Conservation (phyloP, 768 basidiomycete genomes). For the Imleria badia region DNA sequence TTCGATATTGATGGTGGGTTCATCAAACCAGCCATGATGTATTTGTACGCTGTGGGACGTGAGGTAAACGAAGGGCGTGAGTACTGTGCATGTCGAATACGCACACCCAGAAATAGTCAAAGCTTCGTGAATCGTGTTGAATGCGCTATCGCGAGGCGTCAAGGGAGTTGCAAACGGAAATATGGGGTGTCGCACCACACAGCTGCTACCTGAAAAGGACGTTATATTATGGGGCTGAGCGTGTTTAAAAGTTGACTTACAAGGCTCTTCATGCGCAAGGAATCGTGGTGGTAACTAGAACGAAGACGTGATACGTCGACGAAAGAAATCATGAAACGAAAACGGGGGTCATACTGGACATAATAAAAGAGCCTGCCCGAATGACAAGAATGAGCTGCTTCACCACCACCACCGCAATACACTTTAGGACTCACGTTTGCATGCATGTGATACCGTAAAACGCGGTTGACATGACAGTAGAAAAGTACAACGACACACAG, state of each 20-base stretch:
- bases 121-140: slow-evolving; percentile 9
- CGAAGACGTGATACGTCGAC: background rate
- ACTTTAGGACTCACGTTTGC: slow-evolving; percentile 4
- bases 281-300: background rate
- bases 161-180: fast-evolving
- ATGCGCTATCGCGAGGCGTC: background rate
- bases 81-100: background rate
- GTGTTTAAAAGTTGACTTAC: background rate
- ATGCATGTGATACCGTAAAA: slow-evolving; percentile 8
- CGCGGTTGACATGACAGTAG: background rate
- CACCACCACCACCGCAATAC: background rate
- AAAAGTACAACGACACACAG: background rate
- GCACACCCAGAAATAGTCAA: slow-evolving; percentile 4
- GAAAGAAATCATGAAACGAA: background rate
- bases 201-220: background rate
- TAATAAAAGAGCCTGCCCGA: slow-evolving; percentile 7
- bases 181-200: background rate
- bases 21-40: background rate
- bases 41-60: background rate
- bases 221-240: background rate
- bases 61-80: background rate
- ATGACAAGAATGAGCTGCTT: background rate
- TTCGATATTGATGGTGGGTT: background rate
- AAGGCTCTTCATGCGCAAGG: background rate
- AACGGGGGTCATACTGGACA: background rate